Evolutionary conservation across 495 filamentous ascomycete genomes (phyloP).

Genomic region (Neurospora sp.): DNA sequence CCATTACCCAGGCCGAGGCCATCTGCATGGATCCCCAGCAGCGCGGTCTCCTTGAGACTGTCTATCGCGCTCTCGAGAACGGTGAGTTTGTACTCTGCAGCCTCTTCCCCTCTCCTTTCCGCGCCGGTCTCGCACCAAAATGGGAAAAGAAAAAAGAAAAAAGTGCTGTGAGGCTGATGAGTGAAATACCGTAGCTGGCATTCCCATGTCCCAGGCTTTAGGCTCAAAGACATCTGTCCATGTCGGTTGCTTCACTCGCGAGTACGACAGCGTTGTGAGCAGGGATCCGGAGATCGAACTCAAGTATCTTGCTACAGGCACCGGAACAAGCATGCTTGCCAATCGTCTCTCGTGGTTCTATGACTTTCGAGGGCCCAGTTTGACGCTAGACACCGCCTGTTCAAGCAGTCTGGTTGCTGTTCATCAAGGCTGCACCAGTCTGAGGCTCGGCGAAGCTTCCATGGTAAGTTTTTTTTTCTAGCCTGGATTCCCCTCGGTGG

Average conservation of each 20-base stretch:
- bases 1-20: slow-evolving; percentile 47
- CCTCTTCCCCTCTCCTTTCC: too few relatives aligned
- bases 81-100: slow-evolving; percentile 20
- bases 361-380: slow-evolving; percentile 29
- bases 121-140: too few relatives aligned
- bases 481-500: slow-evolving; percentile 6
- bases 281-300: slow-evolving; percentile 8
- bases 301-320: slow-evolving; percentile 37
- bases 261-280: slow-evolving; percentile 16
- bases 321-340: slow-evolving; percentile 23
- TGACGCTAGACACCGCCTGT: slow-evolving; percentile 44
- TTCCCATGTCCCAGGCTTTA: too few relatives aligned
- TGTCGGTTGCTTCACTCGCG: slow-evolving; percentile 14
- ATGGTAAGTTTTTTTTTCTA: slow-evolving; percentile 16
- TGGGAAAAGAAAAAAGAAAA: too few relatives aligned
- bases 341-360: slow-evolving; percentile 44
- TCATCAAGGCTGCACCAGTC: slow-evolving; percentile 38
- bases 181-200: not conserved
- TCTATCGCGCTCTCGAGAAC: slow-evolving; percentile 75
- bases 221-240: not conserved
- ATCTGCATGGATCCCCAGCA: slow-evolving; percentile 61
- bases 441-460: slow-evolving; percentile 25
- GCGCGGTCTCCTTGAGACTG: slow-evolving; percentile 60
- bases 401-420: slow-evolving; percentile 43
- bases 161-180: slow-evolving; percentile 1